Percentiles rank a stretch among this genome's conserved stretches.
Evolutionary conservation across 2,329 filamentous ascomycete genomes (phyloP).

Genomic region (Spiromastix sp.): DNA sequence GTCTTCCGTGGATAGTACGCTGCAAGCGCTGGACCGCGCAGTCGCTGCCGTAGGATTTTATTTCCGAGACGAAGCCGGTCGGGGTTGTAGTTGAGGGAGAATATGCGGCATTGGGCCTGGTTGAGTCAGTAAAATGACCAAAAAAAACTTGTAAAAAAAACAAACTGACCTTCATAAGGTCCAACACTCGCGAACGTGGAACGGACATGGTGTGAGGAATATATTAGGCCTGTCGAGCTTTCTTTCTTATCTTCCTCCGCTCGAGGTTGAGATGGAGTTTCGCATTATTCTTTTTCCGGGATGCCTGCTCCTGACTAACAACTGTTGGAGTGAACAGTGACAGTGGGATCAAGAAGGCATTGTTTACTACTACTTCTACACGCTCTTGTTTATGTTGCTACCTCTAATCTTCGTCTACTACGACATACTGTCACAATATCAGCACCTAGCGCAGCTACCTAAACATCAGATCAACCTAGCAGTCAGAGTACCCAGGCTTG

Average conservation of each 20-base stretch:
- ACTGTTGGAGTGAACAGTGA: no score
- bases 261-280: not conserved
- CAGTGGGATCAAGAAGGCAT: no score
- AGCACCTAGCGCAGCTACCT: no score
- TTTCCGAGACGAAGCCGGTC: constrained; percentile 72
- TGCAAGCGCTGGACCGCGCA: constrained; percentile 71
- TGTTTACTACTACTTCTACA: no score
- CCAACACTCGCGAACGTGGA: constrained; percentile 44
- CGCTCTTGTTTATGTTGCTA: no score
- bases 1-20: constrained; percentile 79
- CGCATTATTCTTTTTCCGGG: no score
- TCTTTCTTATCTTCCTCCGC: not conserved
- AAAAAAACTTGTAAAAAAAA: not conserved
- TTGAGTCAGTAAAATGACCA: not conserved
- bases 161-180: constrained; percentile 65
- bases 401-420: no score
- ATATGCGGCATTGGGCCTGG: constrained; percentile 83
- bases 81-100: constrained; percentile 85
- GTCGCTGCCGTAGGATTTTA: constrained; percentile 79
- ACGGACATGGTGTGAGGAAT: constrained; percentile 35
- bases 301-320: no score
- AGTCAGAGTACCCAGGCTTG: no score
- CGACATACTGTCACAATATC: no score
- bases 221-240: no score
- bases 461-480: no score